Evolutionary conservation across 148 eudicot genomes (phyloP), one percentile per base, ranked within the genome.

Genomic region (Heliosperma pusillum): DNA sequence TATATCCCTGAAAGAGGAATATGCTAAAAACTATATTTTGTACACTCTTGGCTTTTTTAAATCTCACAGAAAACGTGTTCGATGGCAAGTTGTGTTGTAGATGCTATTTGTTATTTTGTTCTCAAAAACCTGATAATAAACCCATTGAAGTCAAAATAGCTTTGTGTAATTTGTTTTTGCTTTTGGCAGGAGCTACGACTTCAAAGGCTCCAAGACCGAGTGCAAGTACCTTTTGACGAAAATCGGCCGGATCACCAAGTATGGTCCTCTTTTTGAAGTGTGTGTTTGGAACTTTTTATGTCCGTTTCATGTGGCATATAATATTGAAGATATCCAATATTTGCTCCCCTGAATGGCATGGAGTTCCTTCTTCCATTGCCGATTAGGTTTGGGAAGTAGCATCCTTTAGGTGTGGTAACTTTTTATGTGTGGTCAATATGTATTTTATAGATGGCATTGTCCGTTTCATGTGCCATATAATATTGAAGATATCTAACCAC

Each of bases 191-290:
- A 92, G 73, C 83, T 81, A 76, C 86, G 96, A 72, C 87, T 89
- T 53, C 88, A 84, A 72, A 79, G 74, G 71, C 81, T 92, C 57
- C 86, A 82, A 80, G 84, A 87, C 33, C 80, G 97, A 59, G 70
- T 87, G 20, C 77, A 85, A 3, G 71, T 89, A 72, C 86, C 96
- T 59, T 95, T 87, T 71, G 93, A 92, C 64, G 92, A 89, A 76
- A 81, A 80, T 73, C 75, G 84, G 55, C 81, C 82, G 50, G 96
- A 87, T 57, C 98, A 95, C 85, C 98, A 90, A 78, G 98, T 95
- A 86, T 44, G 60, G 21, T 63, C 40, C 27, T 52, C 16, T 66
- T 74, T 56, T 45, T 16, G 57, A 36, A 66, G 42, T 21, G 25
- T 29, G 59, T 67, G 22, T 69, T 42, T n/a, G 8, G 16, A 17